These are phyloP conservation scores for Sanghuangporus sanghuang DNA, from an alignment of 1,284 basidiomycete genomes.

Conservation along the genomic window DNA sequence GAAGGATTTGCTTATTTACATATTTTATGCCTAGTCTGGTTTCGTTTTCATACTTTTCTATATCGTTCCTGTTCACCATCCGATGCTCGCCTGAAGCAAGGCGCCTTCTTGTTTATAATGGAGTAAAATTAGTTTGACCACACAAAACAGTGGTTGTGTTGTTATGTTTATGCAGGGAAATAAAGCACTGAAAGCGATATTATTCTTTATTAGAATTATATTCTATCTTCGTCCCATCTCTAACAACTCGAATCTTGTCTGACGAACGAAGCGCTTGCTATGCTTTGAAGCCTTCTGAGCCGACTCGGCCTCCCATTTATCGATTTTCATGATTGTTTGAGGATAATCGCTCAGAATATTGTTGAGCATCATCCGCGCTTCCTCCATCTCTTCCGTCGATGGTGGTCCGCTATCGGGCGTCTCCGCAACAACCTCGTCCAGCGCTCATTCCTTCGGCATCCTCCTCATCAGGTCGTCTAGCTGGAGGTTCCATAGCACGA, in stretches of 20 bases:
- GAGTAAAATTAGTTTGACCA: neutral
- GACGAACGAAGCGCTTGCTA: neutral
- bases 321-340: neutral
- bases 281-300: neutral
- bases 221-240: neutral
- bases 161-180: neutral
- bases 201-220: neutral
- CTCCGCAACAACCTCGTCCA: conserved; percentile 19
- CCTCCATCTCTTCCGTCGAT: neutral
- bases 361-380: neutral
- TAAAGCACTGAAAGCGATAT: neutral
- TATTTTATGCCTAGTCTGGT: neutral
- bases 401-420: neutral
- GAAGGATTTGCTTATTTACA: neutral
- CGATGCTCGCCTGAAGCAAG: neutral
- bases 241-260: neutral
- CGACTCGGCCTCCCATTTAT: neutral
- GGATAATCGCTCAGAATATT: conserved; percentile 5
- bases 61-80: neutral
- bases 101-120: neutral
- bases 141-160: neutral
- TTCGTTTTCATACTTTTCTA: neutral
- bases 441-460: neutral
- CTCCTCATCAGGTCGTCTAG: conserved; percentile 14
- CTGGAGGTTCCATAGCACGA: conserved; percentile 31